phyloP scores from a whole-genome alignment of 1,284 basidiomycete species.

The Trametes polyzona region DNA sequence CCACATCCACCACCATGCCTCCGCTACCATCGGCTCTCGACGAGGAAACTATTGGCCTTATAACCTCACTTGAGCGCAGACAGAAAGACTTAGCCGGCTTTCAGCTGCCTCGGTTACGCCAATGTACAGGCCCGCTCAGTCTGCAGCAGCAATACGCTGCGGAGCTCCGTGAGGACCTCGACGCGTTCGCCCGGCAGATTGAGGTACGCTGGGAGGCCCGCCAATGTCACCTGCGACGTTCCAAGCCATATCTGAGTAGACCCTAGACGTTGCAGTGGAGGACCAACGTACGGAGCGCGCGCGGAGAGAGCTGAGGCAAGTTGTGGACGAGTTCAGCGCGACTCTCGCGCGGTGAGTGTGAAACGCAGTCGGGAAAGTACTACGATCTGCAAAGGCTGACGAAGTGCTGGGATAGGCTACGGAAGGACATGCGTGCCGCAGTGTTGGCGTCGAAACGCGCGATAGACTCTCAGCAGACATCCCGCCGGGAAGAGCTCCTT shows the following conservation, averaged over 20 bases:
- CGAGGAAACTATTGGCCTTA: constrained; percentile 50
- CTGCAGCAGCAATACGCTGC: constrained; percentile 74
- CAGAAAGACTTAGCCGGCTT: constrained; percentile 66
- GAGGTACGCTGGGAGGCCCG: constrained; percentile 55
- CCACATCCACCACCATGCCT: no score
- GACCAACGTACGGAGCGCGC: constrained; percentile 65
- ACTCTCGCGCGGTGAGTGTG: constrained; percentile 56
- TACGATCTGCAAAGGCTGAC: neutral
- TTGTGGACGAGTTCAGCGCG: constrained; percentile 53
- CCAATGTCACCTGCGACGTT: constrained; percentile 6
- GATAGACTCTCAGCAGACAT: constrained; percentile 63
- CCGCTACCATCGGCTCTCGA: constrained; percentile 60
- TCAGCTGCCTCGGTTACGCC: constrained; percentile 74
- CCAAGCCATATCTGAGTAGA: constrained; percentile 44
- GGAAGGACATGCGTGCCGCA: constrained; percentile 66
- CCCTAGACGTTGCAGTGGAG: constrained; percentile 64
- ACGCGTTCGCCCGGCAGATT: constrained; percentile 60
- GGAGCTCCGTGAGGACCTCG: constrained; percentile 78
- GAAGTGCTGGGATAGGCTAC: constrained; percentile 45
- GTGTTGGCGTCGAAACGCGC: constrained; percentile 70
- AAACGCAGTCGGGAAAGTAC: constrained; percentile 30
- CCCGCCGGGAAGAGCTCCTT: constrained; percentile 69
- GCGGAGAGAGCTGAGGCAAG: constrained; percentile 51
- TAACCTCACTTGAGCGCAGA: constrained; percentile 57
- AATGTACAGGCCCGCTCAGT: constrained; percentile 66